Base-by-base conservation (phyloP, 2,329 filamentous ascomycete genomes). In the Didymella keratinophila region DNA sequence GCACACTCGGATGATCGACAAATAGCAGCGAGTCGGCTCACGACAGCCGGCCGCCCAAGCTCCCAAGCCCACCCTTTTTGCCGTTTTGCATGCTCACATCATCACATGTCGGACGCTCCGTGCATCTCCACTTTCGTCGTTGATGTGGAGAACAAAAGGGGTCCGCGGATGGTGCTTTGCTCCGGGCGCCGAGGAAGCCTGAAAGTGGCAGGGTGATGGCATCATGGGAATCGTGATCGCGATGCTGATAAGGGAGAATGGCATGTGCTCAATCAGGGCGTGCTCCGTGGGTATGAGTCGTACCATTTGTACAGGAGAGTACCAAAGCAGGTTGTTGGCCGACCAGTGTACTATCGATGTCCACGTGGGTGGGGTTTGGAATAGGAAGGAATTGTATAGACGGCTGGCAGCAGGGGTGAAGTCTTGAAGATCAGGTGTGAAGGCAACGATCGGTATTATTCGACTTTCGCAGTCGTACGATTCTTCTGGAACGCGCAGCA, bases 1-100 rank as follows among this genome's bases (percentile, higher is more conserved):
- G 32, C 46, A 51, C 44, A 32, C 46, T 56, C 39, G 53, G 53
- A n/a, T 51, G 53, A 56, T 56, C 41, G 42, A 51, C 53, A 32
- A 39, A 32, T 43, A 46, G 41, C 47, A 46, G 25, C 20, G 32
- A 12, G 30, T 50, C 52, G 46, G 45, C 39, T 25, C 45, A 28
- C n/a, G 9, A 28, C 36, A 36, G 10, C 44, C 53, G 41, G 7
- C 16, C 27, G 14, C 27, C 34, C 39, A 21, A n/a, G 20, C 39
- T 42, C 11, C 21, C 41, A 43, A 43, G 32, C 32, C 44, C 18
- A 14, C 20, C 37, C 18, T 21, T 21, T 43, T 23, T 30, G 37
- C 23, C 27, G 9, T 30, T 34, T 18, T 41, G 37, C 23, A 44
- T 50, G 18, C 53, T 44, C 39, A 49, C 45, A 43, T 49, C 45